Percentiles rank a stretch among this genome's conserved stretches.
Conservation (phyloP, 2,329 filamentous ascomycete species). For the Stagonosporopsis rhizophila region DNA sequence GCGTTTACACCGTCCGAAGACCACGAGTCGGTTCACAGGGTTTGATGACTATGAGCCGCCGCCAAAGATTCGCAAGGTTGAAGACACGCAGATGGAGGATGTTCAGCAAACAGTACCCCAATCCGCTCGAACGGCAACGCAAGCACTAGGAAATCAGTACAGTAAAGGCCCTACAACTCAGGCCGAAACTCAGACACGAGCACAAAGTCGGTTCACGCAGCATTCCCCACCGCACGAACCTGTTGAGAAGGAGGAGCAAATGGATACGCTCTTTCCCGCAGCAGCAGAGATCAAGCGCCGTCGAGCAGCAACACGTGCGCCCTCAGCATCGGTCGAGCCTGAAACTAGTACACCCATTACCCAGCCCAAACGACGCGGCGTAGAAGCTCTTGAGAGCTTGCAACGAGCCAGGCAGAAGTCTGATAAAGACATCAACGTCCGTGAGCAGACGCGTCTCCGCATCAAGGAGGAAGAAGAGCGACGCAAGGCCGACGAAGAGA, state of each 20-base stretch:
- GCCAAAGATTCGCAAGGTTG: slow-evolving; percentile 38
- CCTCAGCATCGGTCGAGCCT: slow-evolving; percentile 38
- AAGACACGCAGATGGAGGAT: slow-evolving; percentile 38
- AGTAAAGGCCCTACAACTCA: slow-evolving; percentile 30
- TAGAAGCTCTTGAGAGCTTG: slow-evolving; percentile 52
- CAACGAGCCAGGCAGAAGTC: slow-evolving; percentile 54
- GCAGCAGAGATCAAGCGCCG: slow-evolving; percentile 81
- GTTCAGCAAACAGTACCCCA: slow-evolving; percentile 26
- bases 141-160: slow-evolving; percentile 20
- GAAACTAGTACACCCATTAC: slow-evolving; percentile 48
- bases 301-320: slow-evolving; percentile 52
- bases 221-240: slow-evolving; percentile 49
- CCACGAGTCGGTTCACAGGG: slow-evolving; percentile 69
- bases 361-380: slow-evolving; percentile 27
- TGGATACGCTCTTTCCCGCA: slow-evolving; percentile 77
- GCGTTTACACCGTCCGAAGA: slow-evolving; percentile 46
- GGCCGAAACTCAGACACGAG: slow-evolving; percentile 17
- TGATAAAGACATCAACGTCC: slow-evolving; percentile 68
- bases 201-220: slow-evolving; percentile 12
- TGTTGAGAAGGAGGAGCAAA: slow-evolving; percentile 59
- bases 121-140: slow-evolving; percentile 3
- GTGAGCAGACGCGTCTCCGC: slow-evolving; percentile 53
- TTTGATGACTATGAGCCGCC: slow-evolving; percentile 66
- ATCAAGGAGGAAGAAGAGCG: slow-evolving; percentile 61
- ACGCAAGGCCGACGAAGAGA: slow-evolving; percentile 69